Base-by-base conservation (phyloP, 192 early-diverging fungal species). In the Gryganskiella cystojenkinii region DNA sequence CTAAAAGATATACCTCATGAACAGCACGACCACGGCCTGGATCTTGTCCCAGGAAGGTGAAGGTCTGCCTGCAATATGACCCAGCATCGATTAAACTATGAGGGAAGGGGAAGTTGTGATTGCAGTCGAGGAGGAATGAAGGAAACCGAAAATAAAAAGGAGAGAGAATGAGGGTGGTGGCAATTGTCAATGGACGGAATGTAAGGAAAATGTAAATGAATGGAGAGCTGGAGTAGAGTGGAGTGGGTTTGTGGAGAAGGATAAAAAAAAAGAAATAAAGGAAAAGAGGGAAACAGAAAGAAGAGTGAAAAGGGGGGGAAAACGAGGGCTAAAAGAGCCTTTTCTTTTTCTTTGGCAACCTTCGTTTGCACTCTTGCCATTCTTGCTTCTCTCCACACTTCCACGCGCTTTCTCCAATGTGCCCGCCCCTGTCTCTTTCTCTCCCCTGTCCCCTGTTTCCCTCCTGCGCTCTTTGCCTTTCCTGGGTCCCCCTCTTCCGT, bases 61-160 rank as follows among this genome's bases (percentile, higher is more conserved):
- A 19, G 97, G 97, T 57, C 90, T 93, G 7, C 97, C 97, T 24
- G 94, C 83, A 11, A 95, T 84, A 75, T 99, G 95, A 70, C 97
- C 97, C 31, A 99, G 82, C 95, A 99, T 98, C n/a, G n/a, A n/a
- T n/a, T n/a, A n/a, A n/a, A n/a, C n/a, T n/a, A n/a, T n/a, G n/a
- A n/a, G n/a, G n/a, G n/a, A n/a, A n/a, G n/a, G n/a, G n/a, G n/a
- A n/a, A n/a, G 20, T 22, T 30, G 33, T 19, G 47, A 4, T 3
- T n/a, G 46, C 5, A 30, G 51, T 52, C 14, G 15, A 22, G 22
- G 17, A 1, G 14, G 4, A 35, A 44, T 14, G 47, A 42, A 35
- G 22, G 33, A 50, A 24, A 20, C n/a, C n/a, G n/a, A n/a, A n/a
- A n/a, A n/a, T n/a, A n/a, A n/a, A n/a, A n/a, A n/a, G 31, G 34